Base-by-base conservation (phyloP, 2,329 filamentous ascomycete species). In the Diaporthe eres region DNA sequence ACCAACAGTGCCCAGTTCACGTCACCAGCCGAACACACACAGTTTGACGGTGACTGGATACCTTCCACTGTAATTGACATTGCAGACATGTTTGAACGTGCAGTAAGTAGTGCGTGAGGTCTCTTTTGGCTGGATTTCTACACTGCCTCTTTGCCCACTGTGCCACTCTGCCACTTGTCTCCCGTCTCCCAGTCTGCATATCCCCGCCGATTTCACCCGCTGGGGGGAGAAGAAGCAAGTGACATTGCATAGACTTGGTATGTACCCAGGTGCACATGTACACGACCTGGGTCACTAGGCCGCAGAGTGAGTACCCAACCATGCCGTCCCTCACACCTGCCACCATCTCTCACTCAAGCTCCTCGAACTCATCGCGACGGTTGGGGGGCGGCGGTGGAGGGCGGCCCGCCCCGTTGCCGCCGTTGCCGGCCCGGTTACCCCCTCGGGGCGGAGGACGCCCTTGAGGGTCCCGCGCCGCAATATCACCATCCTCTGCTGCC, bases 321-420 rank as follows among this genome's bases (percentile, higher is more conserved):
- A 61, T 25, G 39, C 22, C 13, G 22, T 44, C 37, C 37, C 37
- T 28, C 39, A 22, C 13, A 63, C 7, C 13, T 25, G 13, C 37
- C 58, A 63, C 37, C 15, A 17, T 19, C 17, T 10, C 19, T 65
- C 60, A 65, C 60, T 47, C 60, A 65, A 31, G 17, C 25, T 47
- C 60, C 39, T 65, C 60, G 39, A 47, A 8, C 31, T 65, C 42
- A 65, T 47, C 25, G 13, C 60, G 60, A 28, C 60, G 60, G 39
- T 65, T 65, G 17, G 60, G 60, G 1, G 60, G 60, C 60, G 60
- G 60, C 39, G 60, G 60, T 7, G 60, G 60, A 63, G 60, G 60
- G 17, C 60, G 60, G 25, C 37, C 37, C 7, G 60, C 60, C 17
- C 60, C 60, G n/a, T 47, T 63, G 34, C 22, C 39, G 7, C 60